Percentiles rank a stretch among this genome's conserved stretches.
Evolutionary conservation across 352 stramenopile species (phyloP).

Genomic region (Phytophthora ohioensis): DNA sequence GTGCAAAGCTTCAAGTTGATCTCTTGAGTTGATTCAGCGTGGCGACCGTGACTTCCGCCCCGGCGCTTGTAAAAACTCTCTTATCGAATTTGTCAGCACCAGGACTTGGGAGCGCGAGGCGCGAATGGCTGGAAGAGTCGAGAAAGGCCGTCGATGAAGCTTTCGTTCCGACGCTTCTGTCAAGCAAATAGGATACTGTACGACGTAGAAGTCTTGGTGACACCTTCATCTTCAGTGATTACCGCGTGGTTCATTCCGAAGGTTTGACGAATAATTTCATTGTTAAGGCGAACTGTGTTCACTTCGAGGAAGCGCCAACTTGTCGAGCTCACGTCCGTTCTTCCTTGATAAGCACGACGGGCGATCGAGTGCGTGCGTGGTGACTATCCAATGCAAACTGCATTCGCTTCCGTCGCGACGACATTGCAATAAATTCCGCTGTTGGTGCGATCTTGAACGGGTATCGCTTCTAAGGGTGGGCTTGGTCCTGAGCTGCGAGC

Average conservation of each 20-base stretch:
- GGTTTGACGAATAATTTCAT: no score
- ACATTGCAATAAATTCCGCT: conserved; percentile 8
- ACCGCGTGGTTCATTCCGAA: no score
- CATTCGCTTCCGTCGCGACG: not conserved
- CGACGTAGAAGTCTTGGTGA: not conserved
- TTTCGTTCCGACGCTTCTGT: conserved; percentile 5
- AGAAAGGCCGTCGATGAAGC: conserved; percentile 9
- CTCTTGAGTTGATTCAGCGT: conserved; percentile 6
- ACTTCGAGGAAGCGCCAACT: not conserved
- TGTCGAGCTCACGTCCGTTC: not conserved
- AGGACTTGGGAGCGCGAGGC: conserved; percentile 12
- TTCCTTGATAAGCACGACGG: conserved; percentile 2
- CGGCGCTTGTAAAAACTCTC: conserved; percentile 2
- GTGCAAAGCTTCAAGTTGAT: conserved; percentile 21
- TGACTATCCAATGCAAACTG: conserved; percentile 23
- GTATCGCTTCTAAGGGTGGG: conserved; percentile 2
- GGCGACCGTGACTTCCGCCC: conserved; percentile 21
- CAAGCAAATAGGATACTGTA: not conserved
- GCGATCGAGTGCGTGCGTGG: conserved; percentile 16
- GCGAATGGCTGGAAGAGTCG: conserved; percentile 4
- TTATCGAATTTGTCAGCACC: conserved; percentile 18
- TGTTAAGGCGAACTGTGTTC: no score
- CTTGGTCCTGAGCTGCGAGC: conserved; percentile 31
- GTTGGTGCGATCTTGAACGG: conserved; percentile 21
- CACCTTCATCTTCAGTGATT: not conserved